Evolutionary conservation across 2,329 filamentous ascomycete genomes (phyloP), one percentile per base, ranked within the genome.

Genomic region (Aureobasidium leucospermi): DNA sequence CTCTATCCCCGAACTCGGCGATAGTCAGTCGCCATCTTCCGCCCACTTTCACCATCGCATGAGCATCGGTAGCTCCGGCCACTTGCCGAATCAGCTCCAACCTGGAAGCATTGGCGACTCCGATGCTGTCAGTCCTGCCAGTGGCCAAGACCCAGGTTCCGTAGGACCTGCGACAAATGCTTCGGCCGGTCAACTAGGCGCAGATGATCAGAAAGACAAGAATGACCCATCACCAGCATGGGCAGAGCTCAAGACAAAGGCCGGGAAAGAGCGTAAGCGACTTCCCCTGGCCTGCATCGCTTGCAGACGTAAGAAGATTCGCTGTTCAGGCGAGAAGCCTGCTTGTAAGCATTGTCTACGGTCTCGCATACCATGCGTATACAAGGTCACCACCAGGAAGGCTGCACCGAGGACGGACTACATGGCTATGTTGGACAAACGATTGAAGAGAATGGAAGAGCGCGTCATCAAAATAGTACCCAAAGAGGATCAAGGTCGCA

Each of bases 401-500:
- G 91, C 93, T 1, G 91, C 92, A 3, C 94, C 94, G 2, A 83
- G 94, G 56, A 97, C 94, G 16, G 94, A 97, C 74, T 97, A 97
- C 74, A 97, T 97, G 94, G 91, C 92, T 43, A 97, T 97, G 91
- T 77, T 97, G 67, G 94, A 97, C 75, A 96, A 96, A 75, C 84
- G 94, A 57, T 74, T 97, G 65, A 96, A 96, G 78, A 82, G 93
- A 60, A 97, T 97, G 94, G 94, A 99, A 74, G 93, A 97, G 68
- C 87, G 93, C 60, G 94, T 97, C 63, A 95, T 97, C 75, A 96
- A 96, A 72, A 87, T 93, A 61, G 88, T 97, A 31, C 93, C 94
- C 0, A 96, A 93, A 70, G 83, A 90, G 43, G 91, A 95, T 64
- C 82, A 89, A 63, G 85, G 88, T 43, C 78, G 84, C 29, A 79